A percentile compares a stretch with the other conserved stretches of the same genome.
Evolutionary conservation across 73 alveolate genomes (phyloP).

Genomic region (Tetrahymena borealis): DNA sequence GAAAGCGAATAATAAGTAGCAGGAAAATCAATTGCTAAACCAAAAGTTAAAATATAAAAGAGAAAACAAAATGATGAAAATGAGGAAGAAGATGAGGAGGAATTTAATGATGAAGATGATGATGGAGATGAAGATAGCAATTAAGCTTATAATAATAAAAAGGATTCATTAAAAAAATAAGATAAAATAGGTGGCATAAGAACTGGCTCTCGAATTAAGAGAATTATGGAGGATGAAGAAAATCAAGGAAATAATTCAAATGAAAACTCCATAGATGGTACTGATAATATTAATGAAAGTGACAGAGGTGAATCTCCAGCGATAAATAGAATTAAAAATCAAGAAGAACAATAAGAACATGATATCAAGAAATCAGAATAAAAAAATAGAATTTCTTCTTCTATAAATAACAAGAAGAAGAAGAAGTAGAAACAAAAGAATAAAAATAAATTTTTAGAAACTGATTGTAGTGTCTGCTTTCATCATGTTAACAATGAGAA

Average conservation of each 20-base stretch:
- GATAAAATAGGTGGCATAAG: neutral
- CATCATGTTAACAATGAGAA: neutral
- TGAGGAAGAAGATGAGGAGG: neutral
- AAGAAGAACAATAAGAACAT: neutral
- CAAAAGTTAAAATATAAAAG: neutral
- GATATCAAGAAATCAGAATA: neutral
- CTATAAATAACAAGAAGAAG: neutral
- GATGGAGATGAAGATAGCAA: neutral
- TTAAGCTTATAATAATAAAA: neutral
- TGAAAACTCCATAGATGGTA: neutral
- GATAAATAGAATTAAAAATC: neutral
- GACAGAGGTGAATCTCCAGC: neutral
- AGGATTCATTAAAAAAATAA: neutral
- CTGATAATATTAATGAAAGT: neutral
- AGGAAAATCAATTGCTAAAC: neutral
- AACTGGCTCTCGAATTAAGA: neutral
- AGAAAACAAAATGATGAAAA: neutral
- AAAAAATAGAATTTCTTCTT: neutral
- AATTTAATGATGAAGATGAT: neutral
- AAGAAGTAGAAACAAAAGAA: neutral
- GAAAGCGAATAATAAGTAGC: neutral
- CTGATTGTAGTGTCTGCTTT: neutral
- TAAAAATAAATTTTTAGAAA: neutral
- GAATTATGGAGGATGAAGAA: neutral
- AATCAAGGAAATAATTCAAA: neutral